phyloP scores from a whole-genome alignment of 106 monocot genomes.

The Dioscorea alata region DNA sequence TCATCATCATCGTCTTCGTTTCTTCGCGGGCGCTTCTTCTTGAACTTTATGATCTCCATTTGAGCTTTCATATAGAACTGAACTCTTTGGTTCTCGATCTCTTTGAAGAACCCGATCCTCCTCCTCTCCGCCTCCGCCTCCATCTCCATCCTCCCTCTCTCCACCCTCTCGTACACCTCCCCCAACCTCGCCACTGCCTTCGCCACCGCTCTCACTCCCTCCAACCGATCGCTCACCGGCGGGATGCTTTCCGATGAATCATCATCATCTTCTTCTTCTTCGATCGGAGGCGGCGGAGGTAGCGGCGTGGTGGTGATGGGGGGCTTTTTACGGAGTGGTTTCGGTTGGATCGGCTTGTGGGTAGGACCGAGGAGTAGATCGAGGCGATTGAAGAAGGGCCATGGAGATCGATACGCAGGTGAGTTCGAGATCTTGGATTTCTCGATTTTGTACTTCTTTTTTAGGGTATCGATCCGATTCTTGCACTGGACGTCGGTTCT shows the following conservation, averaged over 20 bases:
- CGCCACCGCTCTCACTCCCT: constrained; percentile 39
- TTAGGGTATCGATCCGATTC: constrained; percentile 90
- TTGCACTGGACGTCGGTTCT: constrained; percentile 82
- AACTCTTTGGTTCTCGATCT: constrained; percentile 72
- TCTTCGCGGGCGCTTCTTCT: neutral
- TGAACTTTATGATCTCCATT: constrained; percentile 37
- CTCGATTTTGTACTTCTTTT: constrained; percentile 92
- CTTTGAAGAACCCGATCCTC: constrained; percentile 54
- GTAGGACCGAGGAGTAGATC: constrained; percentile 48
- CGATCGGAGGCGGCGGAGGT: constrained; percentile 9
- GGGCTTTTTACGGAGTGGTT: neutral
- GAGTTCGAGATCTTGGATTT: constrained; percentile 32
- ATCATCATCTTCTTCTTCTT: neutral
- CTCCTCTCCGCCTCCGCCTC: constrained; percentile 68
- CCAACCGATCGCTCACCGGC: constrained; percentile 15
- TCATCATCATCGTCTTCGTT: neutral
- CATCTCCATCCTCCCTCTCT: constrained; percentile 56
- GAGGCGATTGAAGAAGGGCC: constrained; percentile 76
- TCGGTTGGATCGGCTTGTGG: constrained; percentile 6
- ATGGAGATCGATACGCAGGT: constrained; percentile 16
- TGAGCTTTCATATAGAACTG: constrained; percentile 66
- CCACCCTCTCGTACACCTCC: constrained; percentile 76
- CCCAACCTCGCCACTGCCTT: constrained; percentile 51
- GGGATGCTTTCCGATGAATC: constrained; percentile 41
- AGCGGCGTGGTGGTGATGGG: constrained; percentile 4